These are phyloP conservation scores for Phytophthora kernoviae DNA, from an alignment of 352 stramenopile species.

Conservation along the genomic window DNA sequence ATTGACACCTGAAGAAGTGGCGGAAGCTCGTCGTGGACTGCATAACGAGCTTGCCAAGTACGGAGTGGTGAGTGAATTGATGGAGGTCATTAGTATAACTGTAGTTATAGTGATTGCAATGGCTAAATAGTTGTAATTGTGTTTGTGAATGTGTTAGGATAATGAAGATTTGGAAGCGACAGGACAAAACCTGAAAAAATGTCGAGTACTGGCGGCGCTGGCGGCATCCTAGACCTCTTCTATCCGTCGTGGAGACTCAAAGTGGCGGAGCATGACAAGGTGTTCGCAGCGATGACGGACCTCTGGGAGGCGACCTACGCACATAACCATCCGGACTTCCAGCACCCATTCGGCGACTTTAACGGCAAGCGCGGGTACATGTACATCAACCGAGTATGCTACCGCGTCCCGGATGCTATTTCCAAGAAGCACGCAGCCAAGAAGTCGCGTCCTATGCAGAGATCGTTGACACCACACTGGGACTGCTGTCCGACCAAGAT, in stretches of 20 bases:
- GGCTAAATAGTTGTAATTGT: conserved; percentile 16
- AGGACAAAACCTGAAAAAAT: conserved; percentile 75
- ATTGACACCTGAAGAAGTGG: conserved; percentile 62
- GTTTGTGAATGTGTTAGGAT: conserved; percentile 37
- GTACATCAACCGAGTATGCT: conserved; percentile 90
- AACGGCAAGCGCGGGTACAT: conserved; percentile 78
- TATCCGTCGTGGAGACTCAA: conserved; percentile 88
- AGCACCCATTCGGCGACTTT: conserved; percentile 77
- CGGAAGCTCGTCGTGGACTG: conserved; percentile 52
- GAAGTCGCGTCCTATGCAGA: conserved; percentile 82
- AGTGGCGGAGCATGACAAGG: conserved; percentile 65
- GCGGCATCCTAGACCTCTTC: conserved; percentile 89
- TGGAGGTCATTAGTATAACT: not conserved
- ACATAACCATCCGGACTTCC: conserved; percentile 54
- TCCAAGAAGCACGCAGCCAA: conserved; percentile 66
- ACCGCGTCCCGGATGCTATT: conserved; percentile 71
- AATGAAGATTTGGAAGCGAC: conserved; percentile 68
- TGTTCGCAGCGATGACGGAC: conserved; percentile 86
- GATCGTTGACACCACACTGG: conserved; percentile 86
- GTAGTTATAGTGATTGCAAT: not conserved
- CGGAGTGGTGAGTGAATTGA: conserved; percentile 54
- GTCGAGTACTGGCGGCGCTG: conserved; percentile 87
- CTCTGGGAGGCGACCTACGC: conserved; percentile 85
- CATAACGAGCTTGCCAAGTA: conserved; percentile 73
- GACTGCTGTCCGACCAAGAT: conserved; percentile 86